Evolutionary conservation across 345 rosid species (phyloP), one percentile per base, ranked within the genome.

Genomic region (Eucalyptus dawsonii): DNA sequence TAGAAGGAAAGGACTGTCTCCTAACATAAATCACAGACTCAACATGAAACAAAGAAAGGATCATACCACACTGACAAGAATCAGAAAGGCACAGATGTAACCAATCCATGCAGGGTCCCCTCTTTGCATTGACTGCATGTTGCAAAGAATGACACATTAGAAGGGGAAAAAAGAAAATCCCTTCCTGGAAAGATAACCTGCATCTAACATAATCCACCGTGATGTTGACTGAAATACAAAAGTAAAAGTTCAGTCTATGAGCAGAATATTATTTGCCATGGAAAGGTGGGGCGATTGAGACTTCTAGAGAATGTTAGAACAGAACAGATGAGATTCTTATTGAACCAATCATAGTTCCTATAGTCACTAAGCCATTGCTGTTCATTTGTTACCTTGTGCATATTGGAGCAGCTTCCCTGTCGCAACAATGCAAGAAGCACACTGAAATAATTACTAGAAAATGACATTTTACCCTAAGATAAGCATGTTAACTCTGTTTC

Each of bases 81-180:
- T 97, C 58, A 93, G 93, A 95, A 95, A 95, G 90, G 99, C 99
- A 87, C 96, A 97, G 88, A 93, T 58, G 89, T 95, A 96, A 87
- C 99, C 98, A 86, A 95, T 93, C 98, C 97, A 98, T 88, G 98
- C 95, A 86, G 98, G 98, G 89, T 95, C 97, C 58, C 98, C 97
- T 88, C 90, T 93, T 96, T 97, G 98, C 99, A 97, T 96, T 80
- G 99, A 96, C 99, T 98, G 96, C 93, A 94, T 80, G 87, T 14
- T 72, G 81, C 50, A 83, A 40, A 88, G 89, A n/a, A 47, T 50
- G 51, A 83, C 49, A 34, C 49, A 56, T 88, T 58, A 31, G 58
- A 19, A 53, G 58, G 24, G 25, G 86, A 14, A 62, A 29, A 62
- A 45, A 17, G 60, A 88, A 85, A 86, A 31, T 86, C 34, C 44